Evolutionary conservation across 768 basidiomycete species (phyloP), one percentile per base, ranked within the genome.

Genomic region (Lyophyllum semitale): DNA sequence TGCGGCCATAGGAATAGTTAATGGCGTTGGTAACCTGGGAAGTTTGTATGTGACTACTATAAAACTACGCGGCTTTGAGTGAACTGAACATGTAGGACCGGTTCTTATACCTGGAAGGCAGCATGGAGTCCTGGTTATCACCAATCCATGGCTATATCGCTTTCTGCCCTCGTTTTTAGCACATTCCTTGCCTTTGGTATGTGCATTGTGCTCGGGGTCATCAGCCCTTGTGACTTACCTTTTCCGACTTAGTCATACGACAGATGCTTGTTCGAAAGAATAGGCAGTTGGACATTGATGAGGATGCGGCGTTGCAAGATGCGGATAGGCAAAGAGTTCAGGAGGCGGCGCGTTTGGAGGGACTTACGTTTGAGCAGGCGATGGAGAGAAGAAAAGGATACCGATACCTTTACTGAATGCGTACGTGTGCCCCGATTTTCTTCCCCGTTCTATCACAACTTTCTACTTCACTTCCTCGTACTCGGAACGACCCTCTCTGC

Each of bases 111-210:
- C 0, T 88, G 86, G 86, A 81, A 81, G 60, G 63, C 79, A 3
- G 63, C 65, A n/a, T 88, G 85, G 84, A 74, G 83, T 8, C 85
- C 86, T 0, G 60, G 76, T 56, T 88, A 87, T 60, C 84, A 84
- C 45, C 84, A 73, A 40, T 84, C 84, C 0, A 84, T 87, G 83
- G 71, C 73, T 37, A 83, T 88, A 48, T 71, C 71, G 2, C 64
- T 76, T 7, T 66, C 68, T 29, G 67, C 73, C 8, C 65, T 76
- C 8, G 71, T 68, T 25, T 67, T 74, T 18, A 71, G 70, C 54
- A 67, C 68, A 3, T 40, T 72, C 13, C 59, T 75, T 13, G 66
- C 74, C 12, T 56, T 67, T 27, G 55, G 75, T 75, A 61, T 13
- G 69, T 59, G 20, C n/a, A 35, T 48, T n/a, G 12, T 13, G 13